phyloP scores from a whole-genome alignment of 345 rosid species.

The Camelina laxa region DNA sequence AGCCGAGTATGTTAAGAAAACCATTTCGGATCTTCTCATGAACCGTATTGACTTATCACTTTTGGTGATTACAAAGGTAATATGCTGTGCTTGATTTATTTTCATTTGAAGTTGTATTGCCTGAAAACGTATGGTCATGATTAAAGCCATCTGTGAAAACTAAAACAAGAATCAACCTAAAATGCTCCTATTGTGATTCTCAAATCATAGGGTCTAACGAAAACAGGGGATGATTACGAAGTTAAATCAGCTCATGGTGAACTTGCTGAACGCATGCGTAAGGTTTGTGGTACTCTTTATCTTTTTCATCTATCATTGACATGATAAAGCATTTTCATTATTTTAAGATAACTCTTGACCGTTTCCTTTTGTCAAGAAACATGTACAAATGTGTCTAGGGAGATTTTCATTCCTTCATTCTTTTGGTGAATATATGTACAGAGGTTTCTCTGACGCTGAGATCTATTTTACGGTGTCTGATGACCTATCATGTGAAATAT shows the following conservation, averaged over 20 bases:
- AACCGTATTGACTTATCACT: slow-evolving; percentile 97
- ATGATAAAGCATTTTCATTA: slow-evolving; percentile 14
- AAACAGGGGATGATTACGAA: slow-evolving; percentile 95
- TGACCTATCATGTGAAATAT: slow-evolving; percentile 30
- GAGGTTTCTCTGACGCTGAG: slow-evolving; percentile 11
- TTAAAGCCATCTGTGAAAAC: slow-evolving; percentile 5
- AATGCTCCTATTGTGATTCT: slow-evolving; percentile 31
- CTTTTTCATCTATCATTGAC: neutral
- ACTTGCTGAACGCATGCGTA: slow-evolving; percentile 99
- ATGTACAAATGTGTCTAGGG: slow-evolving; percentile 2
- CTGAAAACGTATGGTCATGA: slow-evolving; percentile 22
- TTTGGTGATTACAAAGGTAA: slow-evolving; percentile 94
- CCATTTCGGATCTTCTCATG: slow-evolving; percentile 96
- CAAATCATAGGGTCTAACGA: slow-evolving; percentile 81
- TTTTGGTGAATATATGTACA: slow-evolving; percentile 14
- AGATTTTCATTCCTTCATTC: neutral
- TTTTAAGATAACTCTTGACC: slow-evolving; percentile 14
- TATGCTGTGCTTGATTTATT: slow-evolving; percentile 30
- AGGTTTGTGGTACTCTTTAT: slow-evolving; percentile 56
- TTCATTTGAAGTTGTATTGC: slow-evolving; percentile 22
- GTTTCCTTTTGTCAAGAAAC: slow-evolving; percentile 1
- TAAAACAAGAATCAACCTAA: neutral
- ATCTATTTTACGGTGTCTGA: slow-evolving; percentile 9
- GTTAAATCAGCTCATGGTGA: slow-evolving; percentile 96
- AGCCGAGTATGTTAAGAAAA: slow-evolving; percentile 84